Evolutionary conservation across 2,329 filamentous ascomycete species (phyloP), one percentile per base, ranked within the genome.

Genomic region (Cladophialophora psammophila): DNA sequence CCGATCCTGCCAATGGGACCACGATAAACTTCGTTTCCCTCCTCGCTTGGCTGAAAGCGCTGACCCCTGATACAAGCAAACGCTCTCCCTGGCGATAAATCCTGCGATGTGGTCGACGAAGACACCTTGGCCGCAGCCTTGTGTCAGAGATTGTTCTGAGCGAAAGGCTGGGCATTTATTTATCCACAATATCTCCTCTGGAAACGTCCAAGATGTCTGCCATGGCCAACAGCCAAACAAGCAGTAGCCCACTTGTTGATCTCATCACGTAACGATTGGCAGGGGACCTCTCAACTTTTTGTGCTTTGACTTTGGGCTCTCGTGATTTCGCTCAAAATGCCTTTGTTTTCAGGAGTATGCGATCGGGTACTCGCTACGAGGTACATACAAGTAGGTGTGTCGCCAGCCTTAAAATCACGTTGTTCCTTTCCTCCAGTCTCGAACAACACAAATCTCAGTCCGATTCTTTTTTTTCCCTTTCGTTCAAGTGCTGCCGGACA

Each of bases 221-320:
- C n/a, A 48, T 18, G 26, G 54, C 20, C 31, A 54, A 40, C 35
- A 13, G 18, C 38, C 38, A 15, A 59, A 35, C 38, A 48, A 31
- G 42, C 55, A 38, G 34, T 52, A 18, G 35, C 45, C 63, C 63
- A 61, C 63, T 66, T 48, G 48, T 18, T 34, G 38, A 38, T 61
- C 55, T 56, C 35, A 62, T 66, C 63, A 62, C 48, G 63, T 66
- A 66, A 66, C 50, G 38, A 56, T 54, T 66, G 56, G 63, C 63
- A 36, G 31, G 52, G 58, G 45, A 26, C 48, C 18, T 34, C 31
- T 31, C 63, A 10, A 60, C 26, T 18, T 18, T 48, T 57, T 34
- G 57, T 36, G 2, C 13, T 54, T 20, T 12, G 40, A 8, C 20
- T 50, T 50, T 26, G 4, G 7, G 18, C 18, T 50, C 20, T 26